A percentile compares a stretch with the other conserved stretches of the same genome.
These are phyloP conservation scores for Physcomitrellopsis africana DNA, from an alignment of 225 moss, liverwort and hornwort genomes.

Conservation along the genomic window DNA sequence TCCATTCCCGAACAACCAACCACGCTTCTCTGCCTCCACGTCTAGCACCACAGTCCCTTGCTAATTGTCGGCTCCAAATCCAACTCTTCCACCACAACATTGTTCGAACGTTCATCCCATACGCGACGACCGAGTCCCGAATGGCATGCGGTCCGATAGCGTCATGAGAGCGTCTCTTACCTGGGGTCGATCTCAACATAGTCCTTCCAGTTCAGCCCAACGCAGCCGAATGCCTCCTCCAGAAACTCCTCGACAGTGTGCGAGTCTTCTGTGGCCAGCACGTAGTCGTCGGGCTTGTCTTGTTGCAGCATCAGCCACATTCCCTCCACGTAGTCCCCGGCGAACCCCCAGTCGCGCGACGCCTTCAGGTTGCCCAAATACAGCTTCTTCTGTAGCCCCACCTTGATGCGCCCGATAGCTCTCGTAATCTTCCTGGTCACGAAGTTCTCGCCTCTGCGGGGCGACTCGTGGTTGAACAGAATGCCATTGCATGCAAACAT, in stretches of 20 bases:
- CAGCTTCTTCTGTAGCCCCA: constrained; percentile 69
- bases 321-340: constrained; percentile 48
- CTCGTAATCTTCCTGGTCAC: constrained; percentile 66
- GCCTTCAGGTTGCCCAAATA: constrained; percentile 63
- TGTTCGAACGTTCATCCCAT: not conserved
- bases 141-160: not conserved
- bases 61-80: too few relatives aligned
- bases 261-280: constrained; percentile 47
- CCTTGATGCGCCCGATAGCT: constrained; percentile 62
- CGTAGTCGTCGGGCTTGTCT: constrained; percentile 49
- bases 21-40: too few relatives aligned
- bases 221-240: constrained; percentile 38
- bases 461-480: constrained; percentile 69
- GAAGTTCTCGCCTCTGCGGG: constrained; percentile 64
- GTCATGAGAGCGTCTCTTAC: not conserved
- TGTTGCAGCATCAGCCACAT: constrained; percentile 57
- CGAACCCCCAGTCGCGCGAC: constrained; percentile 66
- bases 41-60: too few relatives aligned
- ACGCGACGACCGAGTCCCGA: not conserved
- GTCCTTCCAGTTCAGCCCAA: constrained; percentile 34
- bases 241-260: constrained; percentile 48
- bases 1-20: too few relatives aligned
- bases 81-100: too few relatives aligned
- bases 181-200: constrained; percentile 40
- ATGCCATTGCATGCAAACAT: constrained; percentile 72